phyloP scores from a whole-genome alignment of 371 early-diverging fungal genomes.

The Apophysomyces sp. region DNA sequence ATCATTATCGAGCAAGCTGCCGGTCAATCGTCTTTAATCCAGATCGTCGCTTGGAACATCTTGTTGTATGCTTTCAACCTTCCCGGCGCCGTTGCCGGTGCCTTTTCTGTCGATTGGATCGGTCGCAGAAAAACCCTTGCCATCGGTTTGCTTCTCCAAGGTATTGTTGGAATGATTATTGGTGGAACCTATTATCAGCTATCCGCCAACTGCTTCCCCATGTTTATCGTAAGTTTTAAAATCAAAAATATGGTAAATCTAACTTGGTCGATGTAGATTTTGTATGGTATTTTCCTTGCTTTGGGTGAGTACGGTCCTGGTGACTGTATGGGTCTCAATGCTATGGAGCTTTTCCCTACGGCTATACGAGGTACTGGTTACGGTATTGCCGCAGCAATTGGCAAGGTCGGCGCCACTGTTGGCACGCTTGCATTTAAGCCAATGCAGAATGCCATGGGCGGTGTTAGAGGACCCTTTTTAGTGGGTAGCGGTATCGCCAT shows the following conservation, averaged over 20 bases:
- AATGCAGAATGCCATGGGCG: constrained; percentile 38
- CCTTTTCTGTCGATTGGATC: constrained; percentile 51
- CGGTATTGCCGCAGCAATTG: constrained; percentile 61
- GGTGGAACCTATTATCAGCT: constrained; percentile 50
- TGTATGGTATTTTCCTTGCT: constrained; percentile 62
- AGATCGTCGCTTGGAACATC: constrained; percentile 57
- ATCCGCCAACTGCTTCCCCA: constrained; percentile 47
- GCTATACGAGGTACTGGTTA: constrained; percentile 65
- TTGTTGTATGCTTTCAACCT: constrained; percentile 61
- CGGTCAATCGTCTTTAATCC: constrained; percentile 38
- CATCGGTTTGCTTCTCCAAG: constrained; percentile 53
- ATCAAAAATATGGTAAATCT: neutral
- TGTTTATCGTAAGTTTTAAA: constrained; percentile 48
- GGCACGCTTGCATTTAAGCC: constrained; percentile 44
- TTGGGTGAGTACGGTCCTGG: constrained; percentile 62
- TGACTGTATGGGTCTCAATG: constrained; percentile 55
- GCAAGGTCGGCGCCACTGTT: constrained; percentile 55
- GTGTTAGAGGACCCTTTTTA: constrained; percentile 37
- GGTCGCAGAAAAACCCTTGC: constrained; percentile 62
- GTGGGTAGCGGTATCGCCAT: constrained; percentile 40
- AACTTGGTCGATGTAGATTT: constrained; percentile 21
- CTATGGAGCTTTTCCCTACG: constrained; percentile 58
- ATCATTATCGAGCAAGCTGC: constrained; percentile 53
- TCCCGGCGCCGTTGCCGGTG: constrained; percentile 58
- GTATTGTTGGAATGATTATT: constrained; percentile 59